These are phyloP conservation scores for Pythium aphanidermatum DNA, from an alignment of 352 stramenopile genomes.

Conservation along the genomic window DNA sequence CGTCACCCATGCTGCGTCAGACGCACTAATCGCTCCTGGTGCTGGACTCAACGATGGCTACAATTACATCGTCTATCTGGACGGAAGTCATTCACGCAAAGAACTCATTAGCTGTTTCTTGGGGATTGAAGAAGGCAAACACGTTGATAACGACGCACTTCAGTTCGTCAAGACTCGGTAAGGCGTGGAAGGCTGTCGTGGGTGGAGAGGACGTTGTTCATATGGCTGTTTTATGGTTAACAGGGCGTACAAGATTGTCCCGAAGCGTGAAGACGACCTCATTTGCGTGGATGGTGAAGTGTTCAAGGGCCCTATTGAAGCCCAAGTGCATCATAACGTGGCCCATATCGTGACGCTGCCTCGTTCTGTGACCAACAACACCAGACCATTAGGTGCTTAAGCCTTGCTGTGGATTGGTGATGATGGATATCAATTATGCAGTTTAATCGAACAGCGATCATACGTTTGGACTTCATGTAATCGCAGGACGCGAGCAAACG, in stretches of 20 bases:
- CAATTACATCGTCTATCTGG: conserved; percentile 52
- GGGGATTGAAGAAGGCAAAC: conserved; percentile 41
- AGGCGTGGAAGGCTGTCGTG: not conserved
- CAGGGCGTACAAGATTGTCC: conserved; percentile 43
- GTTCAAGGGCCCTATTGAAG: conserved; percentile 29
- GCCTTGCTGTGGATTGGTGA: not conserved
- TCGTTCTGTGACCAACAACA: not conserved
- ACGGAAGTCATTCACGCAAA: conserved; percentile 30
- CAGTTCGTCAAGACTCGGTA: conserved; percentile 52
- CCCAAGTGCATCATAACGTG: conserved; percentile 14
- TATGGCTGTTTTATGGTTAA: not conserved
- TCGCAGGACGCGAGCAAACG: too few species aligned
- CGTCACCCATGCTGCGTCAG: conserved; percentile 22
- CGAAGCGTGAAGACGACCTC: conserved; percentile 26
- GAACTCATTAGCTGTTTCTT: conserved; percentile 41
- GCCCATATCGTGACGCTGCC: conserved; percentile 12
- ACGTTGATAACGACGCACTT: conserved; percentile 32
- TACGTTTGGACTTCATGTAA: too few species aligned
- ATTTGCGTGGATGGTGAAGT: conserved; percentile 63
- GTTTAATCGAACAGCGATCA: too few species aligned
- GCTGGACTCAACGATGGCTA: conserved; percentile 39
- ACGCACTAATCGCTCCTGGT: conserved; percentile 22
- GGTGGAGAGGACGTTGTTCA: too few species aligned
- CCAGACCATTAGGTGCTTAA: too few species aligned
- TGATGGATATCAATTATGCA: too few species aligned